Base-by-base conservation (phyloP, 306 rosid species). In the Medicago truncatula region DNA sequence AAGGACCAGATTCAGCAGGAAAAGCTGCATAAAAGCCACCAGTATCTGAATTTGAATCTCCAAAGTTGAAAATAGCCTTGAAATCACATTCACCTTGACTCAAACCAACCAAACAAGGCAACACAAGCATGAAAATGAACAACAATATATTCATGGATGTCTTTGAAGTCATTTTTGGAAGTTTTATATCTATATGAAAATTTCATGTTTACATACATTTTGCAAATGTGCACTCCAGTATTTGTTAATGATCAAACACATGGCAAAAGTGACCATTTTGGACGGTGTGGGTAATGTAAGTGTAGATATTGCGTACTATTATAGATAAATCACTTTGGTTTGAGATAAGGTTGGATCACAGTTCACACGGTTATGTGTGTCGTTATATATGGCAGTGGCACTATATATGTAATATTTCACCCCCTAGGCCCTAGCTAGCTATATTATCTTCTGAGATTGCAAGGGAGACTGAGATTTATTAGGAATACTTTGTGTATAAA, bases 11-110 rank as follows among this genome's bases (percentile, higher is more conserved):
- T 31, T 88, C 81, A 5, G 92, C 77, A 0, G 98, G 97, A 80
- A 93, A 93, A 36, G 88, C 93, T 4, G 98, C 87, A 87, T 76
- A 70, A n/a, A 73, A 76, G 12, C 83, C 80, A 60, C 79, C 87
- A 0, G 82, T 80, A 3, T 84, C 87, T 0, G 87, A 80, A 67
- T 84, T 84, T n/a, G 84, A 82, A 73, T 77, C 83, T 1, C 73
- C 74, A 44, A 80, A 76, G 75, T 76, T 80, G 61, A 73, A 73
- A 2, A 74, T 67, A n/a, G 84, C 97, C 82, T 87, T 60, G n/a
- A 91, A 87, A 3, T 86, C 85, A 78, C 97, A 91, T 36, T 74
- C 67, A 0, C 76, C 61, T 6, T 67, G 20, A 61, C 77, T 50
- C 44, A 57, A 64, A 39, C 65, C 53, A 3, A 78, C 62, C 62